A percentile compares a stretch with the other conserved stretches of the same genome.
Conservation (phyloP, 225 moss, liverwort and hornwort species). For the Climacium dendroides region DNA sequence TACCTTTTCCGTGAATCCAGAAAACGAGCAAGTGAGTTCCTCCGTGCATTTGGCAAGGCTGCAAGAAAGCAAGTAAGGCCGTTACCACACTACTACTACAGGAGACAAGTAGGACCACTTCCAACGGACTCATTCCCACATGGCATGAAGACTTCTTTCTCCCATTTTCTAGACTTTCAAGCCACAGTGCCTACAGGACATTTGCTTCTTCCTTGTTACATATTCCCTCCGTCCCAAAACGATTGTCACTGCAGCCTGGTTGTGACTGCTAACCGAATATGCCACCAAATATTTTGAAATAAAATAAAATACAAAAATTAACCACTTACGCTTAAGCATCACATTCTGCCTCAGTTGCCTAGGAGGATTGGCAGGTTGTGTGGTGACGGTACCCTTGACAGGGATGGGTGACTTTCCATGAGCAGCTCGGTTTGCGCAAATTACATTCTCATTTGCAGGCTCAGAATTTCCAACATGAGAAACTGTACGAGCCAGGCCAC, state of each 20-base stretch:
- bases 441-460: neutral
- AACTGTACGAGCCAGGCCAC: neutral
- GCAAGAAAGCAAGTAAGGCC: neutral
- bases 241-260: neutral
- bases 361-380: neutral
- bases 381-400: neutral
- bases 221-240: too few relatives aligned
- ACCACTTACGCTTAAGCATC: constrained; percentile 7
- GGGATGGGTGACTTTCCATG: neutral
- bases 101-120: neutral
- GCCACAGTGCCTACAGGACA: neutral
- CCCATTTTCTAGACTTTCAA: neutral
- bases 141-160: neutral
- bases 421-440: neutral
- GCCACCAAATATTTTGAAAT: neutral
- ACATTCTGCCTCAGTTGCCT: neutral
- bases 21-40: constrained; percentile 28
- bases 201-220: neutral
- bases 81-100: neutral
- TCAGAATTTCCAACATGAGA: neutral
- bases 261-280: neutral
- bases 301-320: neutral
- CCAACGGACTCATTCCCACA: neutral
- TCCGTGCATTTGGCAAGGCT: constrained; percentile 31
- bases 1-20: constrained; percentile 37